Conservation (phyloP, 2,329 filamentous ascomycete genomes). For the Fusarium robinianum region DNA sequence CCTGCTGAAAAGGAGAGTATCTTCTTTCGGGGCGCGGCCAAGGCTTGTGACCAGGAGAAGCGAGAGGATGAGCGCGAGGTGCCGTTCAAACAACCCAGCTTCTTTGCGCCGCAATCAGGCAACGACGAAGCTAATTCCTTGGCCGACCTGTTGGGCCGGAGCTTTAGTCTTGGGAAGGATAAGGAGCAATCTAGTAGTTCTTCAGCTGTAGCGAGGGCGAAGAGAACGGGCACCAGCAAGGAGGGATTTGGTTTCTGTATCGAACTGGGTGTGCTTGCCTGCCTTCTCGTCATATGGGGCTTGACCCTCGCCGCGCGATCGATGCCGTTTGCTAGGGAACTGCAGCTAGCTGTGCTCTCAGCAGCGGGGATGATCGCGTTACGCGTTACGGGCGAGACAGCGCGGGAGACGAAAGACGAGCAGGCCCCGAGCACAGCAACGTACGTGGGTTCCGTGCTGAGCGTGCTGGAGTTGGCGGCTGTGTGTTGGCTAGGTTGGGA, state of each 20-base stretch:
- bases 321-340: slow-evolving; percentile 35
- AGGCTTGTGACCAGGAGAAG: slow-evolving; percentile 9
- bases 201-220: not conserved
- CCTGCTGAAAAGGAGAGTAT: slow-evolving; percentile 52
- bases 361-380: slow-evolving; percentile 39
- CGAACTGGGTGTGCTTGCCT: slow-evolving; percentile 30
- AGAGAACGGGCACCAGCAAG: not conserved
- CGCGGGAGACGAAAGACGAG: slow-evolving; percentile 15
- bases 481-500: slow-evolving; percentile 43
- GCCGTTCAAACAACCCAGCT: slow-evolving; percentile 63
- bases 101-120: slow-evolving; percentile 56
- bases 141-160: slow-evolving; percentile 50
- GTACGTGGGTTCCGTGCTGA: slow-evolving; percentile 36
- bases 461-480: slow-evolving; percentile 40
- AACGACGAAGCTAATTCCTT: slow-evolving; percentile 50
- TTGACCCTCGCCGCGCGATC: slow-evolving; percentile 21
- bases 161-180: slow-evolving; percentile 48
- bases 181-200: slow-evolving; percentile 9
- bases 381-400: slow-evolving; percentile 37
- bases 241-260: slow-evolving; percentile 6
- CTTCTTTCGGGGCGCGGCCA: slow-evolving; percentile 52
- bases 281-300: slow-evolving; percentile 36
- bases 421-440: slow-evolving; percentile 24
- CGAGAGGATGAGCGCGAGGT: slow-evolving; percentile 33
- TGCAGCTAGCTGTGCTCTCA: slow-evolving; percentile 36